phyloP scores from a whole-genome alignment of 2,329 filamentous ascomycete species.

The Monosporascus ibericus region DNA sequence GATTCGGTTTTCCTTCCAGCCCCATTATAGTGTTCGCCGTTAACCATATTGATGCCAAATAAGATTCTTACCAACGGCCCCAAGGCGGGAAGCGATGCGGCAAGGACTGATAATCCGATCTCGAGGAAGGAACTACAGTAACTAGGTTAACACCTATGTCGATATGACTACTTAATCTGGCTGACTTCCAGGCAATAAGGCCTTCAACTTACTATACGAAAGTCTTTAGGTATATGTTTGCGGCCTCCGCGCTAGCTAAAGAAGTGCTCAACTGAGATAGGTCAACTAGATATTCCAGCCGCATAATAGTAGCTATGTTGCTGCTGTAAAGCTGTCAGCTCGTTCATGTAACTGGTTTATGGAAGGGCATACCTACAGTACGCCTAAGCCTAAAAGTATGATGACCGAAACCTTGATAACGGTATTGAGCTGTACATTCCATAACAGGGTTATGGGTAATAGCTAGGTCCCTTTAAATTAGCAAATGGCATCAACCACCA shows the following conservation, averaged over 20 bases:
- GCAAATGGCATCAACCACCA: no score
- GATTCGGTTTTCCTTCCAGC: no score
- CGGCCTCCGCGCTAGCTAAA: constrained; percentile 11
- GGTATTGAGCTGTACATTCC: no score
- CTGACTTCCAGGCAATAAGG: no score
- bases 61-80: constrained; percentile 9
- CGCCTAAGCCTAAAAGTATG: constrained; percentile 10
- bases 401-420: background rate
- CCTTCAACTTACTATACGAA: constrained; percentile 13
- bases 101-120: constrained; percentile 13
- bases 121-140: constrained; percentile 10
- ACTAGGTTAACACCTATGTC: background rate
- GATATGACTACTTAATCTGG: no score
- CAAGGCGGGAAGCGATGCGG: constrained; percentile 11
- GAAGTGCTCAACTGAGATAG: constrained; percentile 6
- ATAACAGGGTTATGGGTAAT: no score
- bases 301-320: constrained; percentile 13
- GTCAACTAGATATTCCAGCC: constrained; percentile 13
- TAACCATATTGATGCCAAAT: no score
- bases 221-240: constrained; percentile 12
- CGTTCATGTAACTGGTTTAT: no score
- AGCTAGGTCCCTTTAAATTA: no score
- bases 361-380: background rate
- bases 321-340: background rate
- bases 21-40: no score